A percentile compares a stretch with the other conserved stretches of the same genome.
phyloP scores from a whole-genome alignment of 2,329 filamentous ascomycete genomes.

The Aspergillus sergii region DNA sequence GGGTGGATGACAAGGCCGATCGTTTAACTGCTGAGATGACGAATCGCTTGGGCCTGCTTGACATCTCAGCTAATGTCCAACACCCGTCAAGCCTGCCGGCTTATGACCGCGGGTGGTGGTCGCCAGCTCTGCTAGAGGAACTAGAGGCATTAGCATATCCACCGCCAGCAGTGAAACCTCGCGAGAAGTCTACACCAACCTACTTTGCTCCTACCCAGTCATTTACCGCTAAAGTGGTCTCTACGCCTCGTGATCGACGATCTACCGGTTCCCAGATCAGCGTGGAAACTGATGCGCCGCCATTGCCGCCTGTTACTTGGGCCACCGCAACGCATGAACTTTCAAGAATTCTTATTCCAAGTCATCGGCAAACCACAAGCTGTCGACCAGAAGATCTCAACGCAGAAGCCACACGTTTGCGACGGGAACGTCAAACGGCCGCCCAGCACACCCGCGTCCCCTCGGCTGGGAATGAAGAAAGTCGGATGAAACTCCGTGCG shows the following conservation, averaged over 20 bases:
- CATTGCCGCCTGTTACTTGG: slow-evolving; percentile 84
- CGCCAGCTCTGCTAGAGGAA: slow-evolving; percentile 64
- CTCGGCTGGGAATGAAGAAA: slow-evolving; percentile 44
- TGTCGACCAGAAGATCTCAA: slow-evolving; percentile 78
- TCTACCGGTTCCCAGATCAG: slow-evolving; percentile 50
- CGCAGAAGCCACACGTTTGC: slow-evolving; percentile 63
- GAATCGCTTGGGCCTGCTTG: slow-evolving; percentile 37
- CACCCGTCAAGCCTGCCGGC: slow-evolving; percentile 25
- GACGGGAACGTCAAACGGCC: slow-evolving; percentile 66
- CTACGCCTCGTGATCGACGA: slow-evolving; percentile 61
- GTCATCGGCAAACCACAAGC: slow-evolving; percentile 72
- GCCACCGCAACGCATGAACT: slow-evolving; percentile 80
- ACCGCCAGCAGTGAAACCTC: slow-evolving; percentile 57
- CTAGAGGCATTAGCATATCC: slow-evolving; percentile 65
- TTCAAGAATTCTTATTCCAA: slow-evolving; percentile 78
- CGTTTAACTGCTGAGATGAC: slow-evolving; percentile 63
- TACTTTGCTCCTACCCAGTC: slow-evolving; percentile 88
- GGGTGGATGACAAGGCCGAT: slow-evolving; percentile 25
- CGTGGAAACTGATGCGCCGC: slow-evolving; percentile 55
- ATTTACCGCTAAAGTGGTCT: slow-evolving; percentile 77
- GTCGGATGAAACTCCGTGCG: slow-evolving; percentile 73
- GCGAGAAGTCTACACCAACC: slow-evolving; percentile 63
- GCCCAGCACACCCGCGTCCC: slow-evolving; percentile 45
- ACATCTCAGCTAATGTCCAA: slow-evolving; percentile 10
- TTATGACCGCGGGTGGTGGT: slow-evolving; percentile 76